These are phyloP conservation scores for Tagetes erecta DNA, from an alignment of 129 eudicot species.

Conservation along the genomic window DNA sequence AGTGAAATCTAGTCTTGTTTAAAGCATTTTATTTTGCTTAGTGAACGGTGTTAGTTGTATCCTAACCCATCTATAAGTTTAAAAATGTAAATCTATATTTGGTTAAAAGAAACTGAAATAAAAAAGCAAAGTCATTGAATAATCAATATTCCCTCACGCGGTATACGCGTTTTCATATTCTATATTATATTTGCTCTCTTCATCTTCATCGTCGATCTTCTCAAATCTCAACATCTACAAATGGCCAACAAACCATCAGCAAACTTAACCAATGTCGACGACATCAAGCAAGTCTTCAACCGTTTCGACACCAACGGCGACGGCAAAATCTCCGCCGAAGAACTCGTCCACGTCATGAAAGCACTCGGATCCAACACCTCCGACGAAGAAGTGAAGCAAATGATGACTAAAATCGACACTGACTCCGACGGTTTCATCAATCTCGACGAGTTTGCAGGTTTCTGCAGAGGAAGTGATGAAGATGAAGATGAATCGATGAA, in stretches of 20 bases:
- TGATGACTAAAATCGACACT: conserved; percentile 20
- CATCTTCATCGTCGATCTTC: background rate
- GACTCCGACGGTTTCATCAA: conserved; percentile 23
- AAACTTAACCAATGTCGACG: conserved; percentile 36
- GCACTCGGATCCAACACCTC: conserved; percentile 13
- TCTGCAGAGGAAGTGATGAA: conserved; percentile 13
- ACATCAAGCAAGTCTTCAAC: conserved; percentile 23
- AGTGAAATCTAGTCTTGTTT: no score
- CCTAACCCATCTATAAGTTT: background rate
- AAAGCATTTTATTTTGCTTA: no score
- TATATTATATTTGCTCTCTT: background rate
- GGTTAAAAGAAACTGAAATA: background rate
- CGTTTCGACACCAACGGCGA: conserved; percentile 23
- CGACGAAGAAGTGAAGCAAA: conserved; percentile 17
- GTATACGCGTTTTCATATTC: background rate
- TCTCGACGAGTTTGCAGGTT: conserved; percentile 19
- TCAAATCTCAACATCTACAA: background rate
- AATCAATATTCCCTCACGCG: conserved; percentile 7
- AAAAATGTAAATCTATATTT: background rate
- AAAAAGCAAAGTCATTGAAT: background rate
- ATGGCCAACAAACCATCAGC: conserved; percentile 26
- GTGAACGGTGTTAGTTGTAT: background rate
- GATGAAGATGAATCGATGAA: conserved; percentile 7
- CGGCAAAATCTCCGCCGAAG: conserved; percentile 25
- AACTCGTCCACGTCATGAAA: conserved; percentile 27